Evolutionary conservation across 257 asterid species (phyloP).

Genomic region (Knoxia roxburghii): DNA sequence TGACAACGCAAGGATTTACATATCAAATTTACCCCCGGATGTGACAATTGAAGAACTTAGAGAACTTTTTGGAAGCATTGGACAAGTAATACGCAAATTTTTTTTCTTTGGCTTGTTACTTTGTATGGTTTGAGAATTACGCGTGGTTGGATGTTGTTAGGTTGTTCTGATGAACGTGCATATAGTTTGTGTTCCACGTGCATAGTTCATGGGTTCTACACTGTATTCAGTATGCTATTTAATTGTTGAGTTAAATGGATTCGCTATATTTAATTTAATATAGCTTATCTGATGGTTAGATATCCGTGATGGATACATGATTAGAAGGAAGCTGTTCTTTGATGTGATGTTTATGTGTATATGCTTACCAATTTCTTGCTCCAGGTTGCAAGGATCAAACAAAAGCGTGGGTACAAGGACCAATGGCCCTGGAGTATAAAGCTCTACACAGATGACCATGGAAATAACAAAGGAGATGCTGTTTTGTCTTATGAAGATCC

Average conservation of each 20-base stretch:
- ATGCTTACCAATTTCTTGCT: background rate
- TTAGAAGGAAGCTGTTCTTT: background rate
- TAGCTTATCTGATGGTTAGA: background rate
- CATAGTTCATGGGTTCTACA: too few relatives aligned
- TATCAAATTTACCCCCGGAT: conserved; percentile 97
- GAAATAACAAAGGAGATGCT: conserved; percentile 96
- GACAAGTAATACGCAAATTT: conserved; percentile 76
- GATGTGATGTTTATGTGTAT: background rate
- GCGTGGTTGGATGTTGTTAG: conserved; percentile 3
- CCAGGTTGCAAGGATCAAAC: conserved; percentile 97
- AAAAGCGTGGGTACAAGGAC: conserved; percentile 96
- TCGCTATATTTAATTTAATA: background rate
- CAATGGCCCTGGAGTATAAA: conserved; percentile 99
- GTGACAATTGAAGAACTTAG: conserved; percentile 84
- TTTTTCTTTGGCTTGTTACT: conserved; percentile 17
- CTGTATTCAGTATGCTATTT: background rate
- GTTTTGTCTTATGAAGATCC: conserved; percentile 98
- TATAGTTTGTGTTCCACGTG: conserved; percentile 28
- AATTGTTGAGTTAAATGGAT: background rate
- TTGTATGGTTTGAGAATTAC: conserved; percentile 13
- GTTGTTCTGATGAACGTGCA: background rate
- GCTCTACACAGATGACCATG: conserved; percentile 86
- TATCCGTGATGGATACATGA: background rate
- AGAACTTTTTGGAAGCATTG: conserved; percentile 98
- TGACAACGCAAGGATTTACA: conserved; percentile 93